phyloP scores from a whole-genome alignment of 2,329 filamentous ascomycete species.

The Colletotrichum simmondsii region DNA sequence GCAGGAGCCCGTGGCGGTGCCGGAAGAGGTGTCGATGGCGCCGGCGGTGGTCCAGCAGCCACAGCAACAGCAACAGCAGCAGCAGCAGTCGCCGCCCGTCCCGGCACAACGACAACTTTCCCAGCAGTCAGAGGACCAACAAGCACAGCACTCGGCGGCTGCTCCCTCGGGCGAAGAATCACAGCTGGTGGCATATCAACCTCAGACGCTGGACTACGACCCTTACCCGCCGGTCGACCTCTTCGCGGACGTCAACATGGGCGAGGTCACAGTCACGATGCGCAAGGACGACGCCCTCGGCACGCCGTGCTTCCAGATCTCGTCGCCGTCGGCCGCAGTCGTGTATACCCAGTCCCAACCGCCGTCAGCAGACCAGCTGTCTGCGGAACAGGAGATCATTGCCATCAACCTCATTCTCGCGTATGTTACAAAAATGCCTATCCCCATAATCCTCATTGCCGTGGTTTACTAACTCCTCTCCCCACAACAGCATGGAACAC shows the following conservation, averaged over 20 bases:
- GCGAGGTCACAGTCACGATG: slow-evolving; percentile 53
- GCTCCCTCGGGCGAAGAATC: slow-evolving; percentile 9
- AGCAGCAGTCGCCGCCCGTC: neutral
- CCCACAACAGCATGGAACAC: slow-evolving; percentile 57
- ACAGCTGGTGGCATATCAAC: neutral
- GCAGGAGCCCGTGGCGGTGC: neutral
- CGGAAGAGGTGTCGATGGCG: neutral
- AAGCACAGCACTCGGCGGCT: slow-evolving; percentile 15
- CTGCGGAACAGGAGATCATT: slow-evolving; percentile 53
- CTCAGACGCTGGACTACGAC: slow-evolving; percentile 9
- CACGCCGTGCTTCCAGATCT: slow-evolving; percentile 56
- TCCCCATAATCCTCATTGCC: no score
- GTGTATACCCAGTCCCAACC: slow-evolving; percentile 32
- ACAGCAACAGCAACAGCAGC: slow-evolving; percentile 3
- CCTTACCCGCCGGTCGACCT: slow-evolving; percentile 38
- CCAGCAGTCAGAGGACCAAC: neutral
- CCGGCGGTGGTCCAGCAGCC: neutral
- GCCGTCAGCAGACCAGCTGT: slow-evolving; percentile 42
- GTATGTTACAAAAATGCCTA: no score
- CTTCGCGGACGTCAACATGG: slow-evolving; percentile 48
- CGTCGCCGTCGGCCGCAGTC: slow-evolving; percentile 39
- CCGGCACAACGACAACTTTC: neutral
- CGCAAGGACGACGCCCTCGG: slow-evolving; percentile 52
- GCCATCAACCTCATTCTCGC: slow-evolving; percentile 65
- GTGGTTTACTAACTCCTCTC: neutral